phyloP scores from a whole-genome alignment of 805 yeast species.

The Hanseniaspora mollemarum region DNA sequence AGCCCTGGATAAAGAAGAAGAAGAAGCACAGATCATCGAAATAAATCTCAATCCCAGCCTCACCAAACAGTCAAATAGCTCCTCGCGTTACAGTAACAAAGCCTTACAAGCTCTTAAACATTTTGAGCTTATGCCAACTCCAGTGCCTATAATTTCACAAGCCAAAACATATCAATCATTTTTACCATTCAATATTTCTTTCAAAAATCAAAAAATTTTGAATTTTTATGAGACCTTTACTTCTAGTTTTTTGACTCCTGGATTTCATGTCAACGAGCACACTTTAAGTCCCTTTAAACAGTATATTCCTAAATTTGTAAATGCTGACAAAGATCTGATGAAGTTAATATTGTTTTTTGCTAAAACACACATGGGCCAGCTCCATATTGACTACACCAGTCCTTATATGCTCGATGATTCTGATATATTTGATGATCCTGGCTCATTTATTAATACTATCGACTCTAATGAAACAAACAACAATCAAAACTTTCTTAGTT shows the following conservation, averaged over 20 bases:
- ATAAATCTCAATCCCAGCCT: neutral
- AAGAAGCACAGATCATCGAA: neutral
- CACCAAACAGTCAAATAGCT: neutral
- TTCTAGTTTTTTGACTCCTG: conserved; percentile 10
- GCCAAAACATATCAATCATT: conserved; percentile 2
- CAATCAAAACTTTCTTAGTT: neutral
- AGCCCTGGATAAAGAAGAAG: neutral
- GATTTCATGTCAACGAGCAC: conserved; percentile 1
- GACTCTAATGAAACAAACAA: neutral
- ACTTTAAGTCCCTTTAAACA: conserved; percentile 3
- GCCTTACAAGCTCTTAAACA: neutral
- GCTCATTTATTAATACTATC: neutral
- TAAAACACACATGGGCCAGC: conserved; percentile 4
- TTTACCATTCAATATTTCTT: conserved; percentile 14
- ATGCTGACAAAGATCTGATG: conserved; percentile 8
- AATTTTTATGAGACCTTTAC: conserved; percentile 14
- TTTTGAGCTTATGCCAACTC: neutral
- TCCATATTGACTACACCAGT: conserved; percentile 1
- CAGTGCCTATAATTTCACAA: conserved; percentile 5
- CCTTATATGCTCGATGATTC: neutral
- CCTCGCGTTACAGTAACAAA: neutral
- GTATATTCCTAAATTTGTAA: conserved; percentile 5
- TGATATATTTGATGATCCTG: conserved; percentile 1
- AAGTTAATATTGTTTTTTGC: conserved; percentile 6
- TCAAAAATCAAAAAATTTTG: conserved; percentile 12